Conservation (phyloP, 768 basidiomycete species). For the Cystofilobasidium bisporidii region DNA sequence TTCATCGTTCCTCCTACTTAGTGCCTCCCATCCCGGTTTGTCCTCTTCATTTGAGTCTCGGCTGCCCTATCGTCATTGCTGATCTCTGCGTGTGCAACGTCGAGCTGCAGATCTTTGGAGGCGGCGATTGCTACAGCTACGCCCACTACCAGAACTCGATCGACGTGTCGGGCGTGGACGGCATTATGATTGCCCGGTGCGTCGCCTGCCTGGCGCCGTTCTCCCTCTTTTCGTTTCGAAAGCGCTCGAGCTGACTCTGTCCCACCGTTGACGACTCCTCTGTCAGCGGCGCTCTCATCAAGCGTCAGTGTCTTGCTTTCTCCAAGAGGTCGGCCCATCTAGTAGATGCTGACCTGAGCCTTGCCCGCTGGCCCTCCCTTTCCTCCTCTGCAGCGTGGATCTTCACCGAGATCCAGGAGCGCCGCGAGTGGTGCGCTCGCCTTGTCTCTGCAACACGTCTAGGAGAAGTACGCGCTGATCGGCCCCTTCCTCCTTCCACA, state of each 20-base stretch:
- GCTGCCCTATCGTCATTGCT: background rate
- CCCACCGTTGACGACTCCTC: too few species aligned
- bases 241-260: too few species aligned
- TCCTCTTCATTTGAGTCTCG: background rate
- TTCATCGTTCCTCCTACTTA: constrained; percentile 39
- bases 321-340: too few species aligned
- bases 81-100: too few species aligned
- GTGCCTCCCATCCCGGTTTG: constrained; percentile 67
- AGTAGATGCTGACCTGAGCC: too few species aligned
- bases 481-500: background rate
- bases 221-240: too few species aligned
- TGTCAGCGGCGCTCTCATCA: constrained; percentile 70
- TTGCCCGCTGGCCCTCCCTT: too few species aligned
- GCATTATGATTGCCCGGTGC: constrained; percentile 77
- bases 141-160: constrained; percentile 69
- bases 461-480: too few species aligned
- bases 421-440: constrained; percentile 61
- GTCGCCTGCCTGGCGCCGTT: too few species aligned
- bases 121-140: constrained; percentile 87
- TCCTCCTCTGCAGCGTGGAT: constrained; percentile 32
- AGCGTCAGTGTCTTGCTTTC: constrained; percentile 39
- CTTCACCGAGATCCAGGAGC: constrained; percentile 68
- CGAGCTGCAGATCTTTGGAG: constrained; percentile 57
- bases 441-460: too few species aligned
- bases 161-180: constrained; percentile 75